Evolutionary conservation across 2,329 filamentous ascomycete genomes (phyloP), one percentile per base, ranked within the genome.

Genomic region (Plectosphaerella sp.): DNA sequence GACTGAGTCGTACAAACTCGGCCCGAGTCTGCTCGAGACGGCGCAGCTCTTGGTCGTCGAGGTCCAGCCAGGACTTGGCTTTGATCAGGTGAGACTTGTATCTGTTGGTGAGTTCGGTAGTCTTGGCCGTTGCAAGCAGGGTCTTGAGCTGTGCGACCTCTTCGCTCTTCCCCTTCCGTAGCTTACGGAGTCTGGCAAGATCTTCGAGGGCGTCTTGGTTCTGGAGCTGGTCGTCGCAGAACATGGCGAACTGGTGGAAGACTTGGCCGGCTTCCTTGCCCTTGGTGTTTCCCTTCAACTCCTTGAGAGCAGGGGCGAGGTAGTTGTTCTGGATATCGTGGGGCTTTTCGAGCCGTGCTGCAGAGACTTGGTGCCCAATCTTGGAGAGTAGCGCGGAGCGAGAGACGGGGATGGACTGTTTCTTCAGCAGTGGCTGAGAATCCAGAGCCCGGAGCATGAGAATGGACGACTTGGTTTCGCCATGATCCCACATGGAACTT

Each of bases 211-310:
- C 84, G 60, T 96, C 91, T 1, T 87, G 82, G 62, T 93, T 93
- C 61, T 96, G 89, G 10, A 99, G 76, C 66, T 99, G 94, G 62
- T 91, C 86, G 65, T 99, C 93, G 62, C 95, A 99, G 66, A 99
- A 99, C 49, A 86, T 82, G 24, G 95, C 94, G 67, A 97, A 97
- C 61, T 96, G 90, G 65, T 97, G 91, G 62, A 91, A 97, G 1
- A 97, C 94, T 58, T 90, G 81, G 1, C 92, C 91, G 2, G 92
- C 89, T 54, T 93, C 89, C 45, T 80, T 76, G 1, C 88, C 88
- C 50, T 84, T 78, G 5, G 72, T 79, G 45, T 81, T 79, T 2
- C 84, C 85, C 60, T 83, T 87, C 8, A 99, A 75, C 63, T 95
- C 89, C 58, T 85, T 86, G 25, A 97, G 84, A 0, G 94, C 92